A percentile compares a stretch with the other conserved stretches of the same genome.
Evolutionary conservation across 1,284 basidiomycete species (phyloP).

Genomic region (Sporisorium iseilematis-ciliati): DNA sequence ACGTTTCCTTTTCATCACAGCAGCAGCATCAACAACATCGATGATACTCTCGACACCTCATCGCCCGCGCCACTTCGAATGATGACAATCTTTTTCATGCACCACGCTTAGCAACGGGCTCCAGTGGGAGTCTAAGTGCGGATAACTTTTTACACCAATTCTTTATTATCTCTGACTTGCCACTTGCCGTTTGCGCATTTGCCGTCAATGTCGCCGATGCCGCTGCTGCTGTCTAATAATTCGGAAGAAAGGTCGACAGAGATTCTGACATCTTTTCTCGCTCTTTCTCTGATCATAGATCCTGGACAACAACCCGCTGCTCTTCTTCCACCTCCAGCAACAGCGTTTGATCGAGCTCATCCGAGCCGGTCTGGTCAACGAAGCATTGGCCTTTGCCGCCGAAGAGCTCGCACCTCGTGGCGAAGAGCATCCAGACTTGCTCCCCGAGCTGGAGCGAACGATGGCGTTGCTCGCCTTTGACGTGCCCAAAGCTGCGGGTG

Average conservation of each 20-base stretch:
- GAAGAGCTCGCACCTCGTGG: constrained; percentile 92
- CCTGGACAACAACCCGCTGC: constrained; percentile 87
- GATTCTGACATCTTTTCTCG: constrained; percentile 11
- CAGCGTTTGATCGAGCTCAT: constrained; percentile 95
- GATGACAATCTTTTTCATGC: constrained; percentile 83
- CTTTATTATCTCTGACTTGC: constrained; percentile 40
- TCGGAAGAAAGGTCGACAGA: not conserved
- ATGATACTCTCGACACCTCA: not conserved
- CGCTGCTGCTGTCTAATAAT: not conserved
- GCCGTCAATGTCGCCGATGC: constrained; percentile 5
- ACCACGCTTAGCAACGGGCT: constrained; percentile 86
- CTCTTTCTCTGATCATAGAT: constrained; percentile 75
- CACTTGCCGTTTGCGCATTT: constrained; percentile 7
- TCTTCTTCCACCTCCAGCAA: constrained; percentile 93
- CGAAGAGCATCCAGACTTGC: constrained; percentile 92
- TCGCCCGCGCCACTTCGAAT: constrained; percentile 13
- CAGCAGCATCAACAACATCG: constrained; percentile 1
- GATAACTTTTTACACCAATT: constrained; percentile 52
- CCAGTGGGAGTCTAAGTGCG: constrained; percentile 58
- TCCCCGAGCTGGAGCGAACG: constrained; percentile 89
- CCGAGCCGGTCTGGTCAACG: constrained; percentile 80
- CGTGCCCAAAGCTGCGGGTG: constrained; percentile 34
- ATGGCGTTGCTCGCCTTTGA: constrained; percentile 96
- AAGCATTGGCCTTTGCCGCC: constrained; percentile 90
- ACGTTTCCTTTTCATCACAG: constrained; percentile 69